Percentiles rank a stretch among this genome's conserved stretches.
These are phyloP conservation scores for Schizophyllum amplum DNA, from an alignment of 1,284 basidiomycete genomes.

Conservation along the genomic window DNA sequence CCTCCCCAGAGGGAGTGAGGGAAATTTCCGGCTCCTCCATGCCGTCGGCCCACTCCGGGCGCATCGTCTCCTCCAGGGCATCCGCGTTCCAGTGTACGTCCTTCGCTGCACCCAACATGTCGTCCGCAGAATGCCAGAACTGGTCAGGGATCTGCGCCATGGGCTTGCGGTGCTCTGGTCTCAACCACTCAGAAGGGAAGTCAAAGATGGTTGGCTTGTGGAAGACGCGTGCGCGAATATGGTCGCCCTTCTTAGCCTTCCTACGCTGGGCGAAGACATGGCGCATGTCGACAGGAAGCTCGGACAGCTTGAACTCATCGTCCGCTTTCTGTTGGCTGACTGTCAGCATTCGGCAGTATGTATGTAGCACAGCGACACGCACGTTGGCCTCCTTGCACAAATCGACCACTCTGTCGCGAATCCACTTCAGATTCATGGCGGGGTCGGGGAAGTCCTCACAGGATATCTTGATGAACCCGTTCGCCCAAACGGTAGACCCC, in stretches of 20 bases:
- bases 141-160: not conserved
- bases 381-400: slow-evolving; percentile 76
- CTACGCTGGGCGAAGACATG: slow-evolving; percentile 63
- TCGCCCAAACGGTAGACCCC: slow-evolving; percentile 37
- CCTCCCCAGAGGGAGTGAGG: no score
- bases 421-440: slow-evolving; percentile 83
- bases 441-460: slow-evolving; percentile 76
- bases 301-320: slow-evolving; percentile 37
- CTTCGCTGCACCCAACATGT: no score
- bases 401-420: slow-evolving; percentile 68
- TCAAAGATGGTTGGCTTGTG: slow-evolving; percentile 60
- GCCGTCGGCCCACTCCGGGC: no score
- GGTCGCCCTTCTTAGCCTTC: slow-evolving; percentile 66
- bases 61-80: no score
- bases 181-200: slow-evolving; percentile 77
- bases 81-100: no score
- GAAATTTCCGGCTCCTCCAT: no score
- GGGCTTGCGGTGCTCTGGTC: not conserved
- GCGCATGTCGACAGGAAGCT: slow-evolving; percentile 70
- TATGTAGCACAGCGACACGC: slow-evolving; percentile 7
- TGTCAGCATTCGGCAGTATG: slow-evolving; percentile 3
- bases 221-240: slow-evolving; percentile 48
- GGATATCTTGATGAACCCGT: slow-evolving; percentile 81
- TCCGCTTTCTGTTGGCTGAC: slow-evolving; percentile 32
- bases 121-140: not conserved